A percentile compares a stretch with the other conserved stretches of the same genome.
Evolutionary conservation across 1,139 yeast genomes (phyloP).

Genomic region (Hansenula sp.): DNA sequence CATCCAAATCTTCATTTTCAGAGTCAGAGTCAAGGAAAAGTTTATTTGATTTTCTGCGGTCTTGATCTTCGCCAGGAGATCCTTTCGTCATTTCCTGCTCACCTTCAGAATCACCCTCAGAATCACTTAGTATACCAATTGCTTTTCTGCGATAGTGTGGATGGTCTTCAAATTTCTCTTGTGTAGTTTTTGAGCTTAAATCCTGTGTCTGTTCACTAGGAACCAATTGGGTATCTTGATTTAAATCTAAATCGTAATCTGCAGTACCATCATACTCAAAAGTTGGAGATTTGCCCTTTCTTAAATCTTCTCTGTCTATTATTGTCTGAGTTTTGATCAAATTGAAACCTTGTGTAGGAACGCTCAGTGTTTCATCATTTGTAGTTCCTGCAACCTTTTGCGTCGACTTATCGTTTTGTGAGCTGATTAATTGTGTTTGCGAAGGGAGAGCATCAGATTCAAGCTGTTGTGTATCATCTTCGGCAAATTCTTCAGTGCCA

Average conservation of each 20-base stretch:
- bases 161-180: too few species aligned
- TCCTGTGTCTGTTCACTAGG: too few species aligned
- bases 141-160: too few species aligned
- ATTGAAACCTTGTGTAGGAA: too few species aligned
- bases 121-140: constrained; percentile 1
- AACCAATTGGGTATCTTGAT: too few species aligned
- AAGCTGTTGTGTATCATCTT: not conserved
- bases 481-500: not conserved
- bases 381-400: not conserved
- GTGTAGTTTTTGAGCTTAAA: too few species aligned
- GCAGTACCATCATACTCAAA: too few species aligned
- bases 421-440: not conserved
- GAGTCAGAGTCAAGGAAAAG: constrained; percentile 8
- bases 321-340: too few species aligned
- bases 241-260: too few species aligned
- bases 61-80: not conserved
- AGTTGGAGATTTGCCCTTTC: too few species aligned
- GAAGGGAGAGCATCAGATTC: not conserved
- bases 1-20: not conserved
- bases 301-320: too few species aligned
- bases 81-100: not conserved
- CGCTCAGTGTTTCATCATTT: not conserved
- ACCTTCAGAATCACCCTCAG: constrained; percentile 4
- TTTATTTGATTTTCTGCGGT: constrained; percentile 9
- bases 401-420: not conserved